Evolutionary conservation across 2,329 filamentous ascomycete genomes (phyloP), one percentile per base, ranked within the genome.

Genomic region (Endothia cerciana): DNA sequence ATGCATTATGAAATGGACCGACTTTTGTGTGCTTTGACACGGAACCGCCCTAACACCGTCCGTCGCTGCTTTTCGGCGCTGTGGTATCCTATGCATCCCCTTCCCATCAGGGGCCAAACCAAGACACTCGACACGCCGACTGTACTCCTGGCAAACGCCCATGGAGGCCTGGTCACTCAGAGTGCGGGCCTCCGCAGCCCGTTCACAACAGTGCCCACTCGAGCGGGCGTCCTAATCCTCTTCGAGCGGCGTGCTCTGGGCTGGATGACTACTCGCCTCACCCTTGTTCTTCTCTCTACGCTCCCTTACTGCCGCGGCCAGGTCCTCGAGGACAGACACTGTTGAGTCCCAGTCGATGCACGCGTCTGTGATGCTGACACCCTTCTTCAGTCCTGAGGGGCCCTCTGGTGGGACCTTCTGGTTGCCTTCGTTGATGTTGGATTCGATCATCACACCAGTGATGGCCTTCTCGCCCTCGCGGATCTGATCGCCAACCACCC

Each of bases 371-470:
- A 97, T 97, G 78, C 91, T 94, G 74, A 97, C 91, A 71, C 94
- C 94, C 80, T 92, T 93, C 83, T 93, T 92, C 61, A 97, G 84
- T 8, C 80, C 91, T 0, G 87, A 77, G 8, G 91, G 91, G 10
- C 94, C 94, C 78, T 96, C 92, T 0, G 89, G 78, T 0, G 93
- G 93, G 0, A 97, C 92, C 83, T 97, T 97, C 76, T 93, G 91
- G 83, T 89, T 92, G 71, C 88, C 86, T 81, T 97, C 95, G 78
- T 94, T 89, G 84, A 98, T 94, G 81, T 98, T 94, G 75, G 93
- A 97, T 83, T 99, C 94, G 73, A 99, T 97, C 94, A 99, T 99
- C 75, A 98, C 93, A 77, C 94, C 95, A 70, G 98, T 87, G 73
- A 99, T 97, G 70, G 88, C 90, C 66, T 87, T 90, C 82, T 99